Evolutionary conservation across 2,329 filamentous ascomycete genomes (phyloP).

Genomic region (Cordyceps farinosa): DNA sequence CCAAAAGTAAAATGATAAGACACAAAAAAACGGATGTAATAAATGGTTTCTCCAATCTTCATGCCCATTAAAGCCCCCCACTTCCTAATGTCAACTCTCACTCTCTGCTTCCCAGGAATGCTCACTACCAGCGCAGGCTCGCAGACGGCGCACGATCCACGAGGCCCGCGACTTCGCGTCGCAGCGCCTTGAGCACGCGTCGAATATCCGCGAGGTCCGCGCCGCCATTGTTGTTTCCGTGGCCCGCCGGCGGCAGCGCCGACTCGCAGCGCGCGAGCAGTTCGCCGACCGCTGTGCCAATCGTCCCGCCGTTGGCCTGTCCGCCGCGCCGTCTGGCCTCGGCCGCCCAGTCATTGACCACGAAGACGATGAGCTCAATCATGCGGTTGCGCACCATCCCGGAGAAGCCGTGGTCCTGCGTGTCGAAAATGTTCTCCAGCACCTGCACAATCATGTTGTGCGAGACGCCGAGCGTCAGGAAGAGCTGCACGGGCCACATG

Average conservation of each 20-base stretch:
- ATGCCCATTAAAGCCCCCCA: neutral
- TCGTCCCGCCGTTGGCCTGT: slow-evolving; percentile 35
- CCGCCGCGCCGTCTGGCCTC: slow-evolving; percentile 48
- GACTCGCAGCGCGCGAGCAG: slow-evolving; percentile 49
- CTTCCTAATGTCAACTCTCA: neutral
- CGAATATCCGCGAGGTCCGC: slow-evolving; percentile 43
- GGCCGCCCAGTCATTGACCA: slow-evolving; percentile 47
- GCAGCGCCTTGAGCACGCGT: slow-evolving; percentile 40
- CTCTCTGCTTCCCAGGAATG: neutral
- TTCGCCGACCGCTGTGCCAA: slow-evolving; percentile 46
- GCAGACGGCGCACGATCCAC: slow-evolving; percentile 40
- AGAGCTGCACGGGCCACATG: slow-evolving; percentile 55
- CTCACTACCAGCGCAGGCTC: slow-evolving; percentile 37
- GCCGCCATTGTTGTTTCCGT: slow-evolving; percentile 43
- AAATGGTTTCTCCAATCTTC: slow-evolving; percentile 1
- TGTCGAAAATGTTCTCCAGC: slow-evolving; percentile 55
- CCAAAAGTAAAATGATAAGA: slow-evolving; percentile 3
- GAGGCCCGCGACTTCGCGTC: slow-evolving; percentile 43
- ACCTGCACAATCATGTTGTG: slow-evolving; percentile 54
- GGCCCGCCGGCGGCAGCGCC: slow-evolving; percentile 37
- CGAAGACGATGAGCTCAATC: slow-evolving; percentile 52
- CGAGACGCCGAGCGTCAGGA: slow-evolving; percentile 53
- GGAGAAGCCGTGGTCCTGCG: slow-evolving; percentile 57
- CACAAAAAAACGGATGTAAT: slow-evolving; percentile 4
- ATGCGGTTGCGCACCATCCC: slow-evolving; percentile 47